Evolutionary conservation across 2,329 filamentous ascomycete genomes (phyloP), one percentile per base, ranked within the genome.

Genomic region (Cladosporium sp.): DNA sequence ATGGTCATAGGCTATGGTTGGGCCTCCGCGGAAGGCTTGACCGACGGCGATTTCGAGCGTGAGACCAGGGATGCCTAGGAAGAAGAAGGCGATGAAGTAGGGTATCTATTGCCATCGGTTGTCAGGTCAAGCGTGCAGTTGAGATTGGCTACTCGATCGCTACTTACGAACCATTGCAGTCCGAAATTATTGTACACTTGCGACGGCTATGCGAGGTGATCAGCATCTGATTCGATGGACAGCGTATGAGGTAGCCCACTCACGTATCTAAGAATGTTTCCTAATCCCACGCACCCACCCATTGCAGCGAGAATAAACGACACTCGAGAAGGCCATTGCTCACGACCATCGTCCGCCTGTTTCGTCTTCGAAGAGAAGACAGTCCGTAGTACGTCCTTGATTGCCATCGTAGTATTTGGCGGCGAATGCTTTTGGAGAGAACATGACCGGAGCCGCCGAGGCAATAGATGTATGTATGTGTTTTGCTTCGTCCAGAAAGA

Each of bases 181-280:
- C 82, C 82, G 57, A 81, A 76, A 65, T 84, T 84, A 70, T 83
- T 84, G 75, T 82, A 84, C 1, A 83, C 76, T 40, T 81, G 78
- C 0, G 80, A 83, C 1, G 82, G 82, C 60, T 83, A 22, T 4
- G 19, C 20, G 10, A 7, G 8, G 24, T 3, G 15, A 25, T 55
- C 40, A 55, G 40, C 24, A n/a, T 13, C n/a, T 2, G 6, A 15
- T 10, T 2, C 15, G 13, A 10, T n/a, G 15, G 19, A 22, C 7
- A 5, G 35, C 5, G 22, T 10, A 25, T 13, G 9, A 6, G 24
- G 39, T n/a, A 40, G 36, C 44, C 15, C 17, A 9, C 51, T 35
- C 24, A 55, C 52, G 34, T 55, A 55, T 55, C 52, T 19, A 10
- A 55, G 52, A 15, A 55, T 45, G 65, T 84, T 84, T 40, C 82